Evolutionary conservation across 768 basidiomycete species (phyloP).

Genomic region (Boletus vinaceobasis): DNA sequence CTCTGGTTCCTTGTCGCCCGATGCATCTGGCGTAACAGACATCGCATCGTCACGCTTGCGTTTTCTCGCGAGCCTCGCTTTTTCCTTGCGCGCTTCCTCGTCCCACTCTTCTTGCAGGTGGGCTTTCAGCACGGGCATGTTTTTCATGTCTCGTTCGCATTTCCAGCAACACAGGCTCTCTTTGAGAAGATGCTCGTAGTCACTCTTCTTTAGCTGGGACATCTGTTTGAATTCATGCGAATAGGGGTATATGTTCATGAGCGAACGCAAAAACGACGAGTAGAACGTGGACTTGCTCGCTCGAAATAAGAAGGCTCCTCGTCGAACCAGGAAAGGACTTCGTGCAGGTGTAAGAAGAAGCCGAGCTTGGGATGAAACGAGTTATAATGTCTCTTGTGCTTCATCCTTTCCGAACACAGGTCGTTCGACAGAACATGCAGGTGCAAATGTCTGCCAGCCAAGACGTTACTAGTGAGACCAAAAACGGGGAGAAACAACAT

Average conservation of each 20-base stretch:
- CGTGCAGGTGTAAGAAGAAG: constrained; percentile 75
- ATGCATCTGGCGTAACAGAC: background rate
- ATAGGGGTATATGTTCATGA: background rate
- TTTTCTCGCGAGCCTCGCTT: constrained; percentile 40
- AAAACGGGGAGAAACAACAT: background rate
- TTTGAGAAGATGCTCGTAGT: constrained; percentile 68
- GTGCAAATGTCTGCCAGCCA: constrained; percentile 65
- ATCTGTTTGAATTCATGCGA: constrained; percentile 38
- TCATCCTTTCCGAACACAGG: constrained; percentile 63
- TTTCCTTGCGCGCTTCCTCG: constrained; percentile 40
- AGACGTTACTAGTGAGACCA: no score
- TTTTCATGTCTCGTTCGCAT: constrained; percentile 61
- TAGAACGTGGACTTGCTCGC: constrained; percentile 37
- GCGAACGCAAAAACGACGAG: background rate
- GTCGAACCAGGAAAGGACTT: constrained; percentile 82
- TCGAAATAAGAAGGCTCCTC: constrained; percentile 53
- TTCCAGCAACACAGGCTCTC: constrained; percentile 65
- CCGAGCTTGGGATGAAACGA: constrained; percentile 83
- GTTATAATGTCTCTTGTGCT: constrained; percentile 89
- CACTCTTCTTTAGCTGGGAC: constrained; percentile 44
- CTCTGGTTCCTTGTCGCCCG: constrained; percentile 9
- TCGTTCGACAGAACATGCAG: constrained; percentile 85
- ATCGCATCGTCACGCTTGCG: constrained; percentile 30
- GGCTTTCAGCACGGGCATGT: constrained; percentile 68
- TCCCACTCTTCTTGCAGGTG: constrained; percentile 80